Percentiles rank a stretch among this genome's conserved stretches.
These are phyloP conservation scores for Hyaloperonospora arabidopsidis DNA, from an alignment of 352 stramenopile species.

Conservation along the genomic window DNA sequence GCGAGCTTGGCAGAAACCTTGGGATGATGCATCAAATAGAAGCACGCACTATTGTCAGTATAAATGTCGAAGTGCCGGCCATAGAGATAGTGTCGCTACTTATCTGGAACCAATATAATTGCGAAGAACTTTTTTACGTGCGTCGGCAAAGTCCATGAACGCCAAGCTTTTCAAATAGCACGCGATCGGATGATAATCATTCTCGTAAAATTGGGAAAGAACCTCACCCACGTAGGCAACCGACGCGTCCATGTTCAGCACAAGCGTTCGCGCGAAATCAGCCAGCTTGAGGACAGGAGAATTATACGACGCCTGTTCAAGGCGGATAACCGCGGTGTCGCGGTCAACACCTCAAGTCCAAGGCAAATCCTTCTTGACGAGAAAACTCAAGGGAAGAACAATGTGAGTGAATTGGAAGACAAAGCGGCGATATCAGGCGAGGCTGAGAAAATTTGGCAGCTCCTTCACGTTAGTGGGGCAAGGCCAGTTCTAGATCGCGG, in stretches of 20 bases:
- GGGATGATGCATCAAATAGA: too few relatives aligned
- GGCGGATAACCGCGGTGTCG: slow-evolving; percentile 8
- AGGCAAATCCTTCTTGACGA: slow-evolving; percentile 19
- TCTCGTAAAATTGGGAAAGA: neutral
- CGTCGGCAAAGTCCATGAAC: slow-evolving; percentile 2
- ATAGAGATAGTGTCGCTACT: slow-evolving; percentile 9
- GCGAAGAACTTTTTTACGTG: slow-evolving; percentile 10
- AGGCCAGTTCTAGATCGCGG: slow-evolving; percentile 14
- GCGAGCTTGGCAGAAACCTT: too few relatives aligned
- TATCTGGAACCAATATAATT: slow-evolving; percentile 1
- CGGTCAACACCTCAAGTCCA: slow-evolving; percentile 16
- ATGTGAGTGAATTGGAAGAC: slow-evolving; percentile 18
- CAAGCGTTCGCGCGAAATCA: slow-evolving; percentile 16
- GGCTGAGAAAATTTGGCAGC: slow-evolving; percentile 23
- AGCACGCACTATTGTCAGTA: slow-evolving; percentile 2
- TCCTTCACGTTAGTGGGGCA: slow-evolving; percentile 7
- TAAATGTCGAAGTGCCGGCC: slow-evolving; percentile 8
- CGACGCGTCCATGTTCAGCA: slow-evolving; percentile 31
- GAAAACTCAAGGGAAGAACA: slow-evolving; percentile 14
- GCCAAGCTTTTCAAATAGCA: slow-evolving; percentile 5
- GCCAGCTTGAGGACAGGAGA: slow-evolving; percentile 19
- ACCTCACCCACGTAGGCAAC: slow-evolving; percentile 8
- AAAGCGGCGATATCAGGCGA: slow-evolving; percentile 23
- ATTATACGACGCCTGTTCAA: slow-evolving; percentile 25
- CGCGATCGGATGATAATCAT: neutral